Percentiles rank a stretch among this genome's conserved stretches.
These are phyloP conservation scores for Fomes fomentarius DNA, from an alignment of 1,284 basidiomycete genomes.

Conservation along the genomic window DNA sequence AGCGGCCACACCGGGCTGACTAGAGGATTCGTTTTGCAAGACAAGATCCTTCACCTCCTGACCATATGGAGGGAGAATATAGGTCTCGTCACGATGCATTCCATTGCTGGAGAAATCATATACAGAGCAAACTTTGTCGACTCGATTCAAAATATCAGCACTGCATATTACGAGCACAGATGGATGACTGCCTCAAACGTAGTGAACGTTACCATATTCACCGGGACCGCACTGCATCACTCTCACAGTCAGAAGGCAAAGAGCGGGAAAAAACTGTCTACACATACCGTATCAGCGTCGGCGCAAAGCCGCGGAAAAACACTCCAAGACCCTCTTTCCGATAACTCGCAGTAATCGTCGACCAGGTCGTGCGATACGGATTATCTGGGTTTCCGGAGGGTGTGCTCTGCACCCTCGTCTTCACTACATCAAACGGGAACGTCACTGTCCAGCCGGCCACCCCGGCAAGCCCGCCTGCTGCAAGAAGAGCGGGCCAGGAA, in stretches of 20 bases:
- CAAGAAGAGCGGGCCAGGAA: slow-evolving; percentile 63
- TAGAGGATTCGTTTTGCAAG: too few species aligned
- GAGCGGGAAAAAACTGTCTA: background rate
- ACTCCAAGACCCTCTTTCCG: slow-evolving; percentile 65
- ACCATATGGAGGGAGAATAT: too few species aligned
- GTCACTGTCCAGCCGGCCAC: slow-evolving; percentile 73
- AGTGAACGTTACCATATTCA: slow-evolving; percentile 61
- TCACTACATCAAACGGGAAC: slow-evolving; percentile 86
- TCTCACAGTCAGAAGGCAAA: background rate
- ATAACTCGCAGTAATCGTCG: slow-evolving; percentile 65
- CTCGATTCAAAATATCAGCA: too few species aligned
- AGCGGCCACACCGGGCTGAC: too few species aligned
- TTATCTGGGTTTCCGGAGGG: slow-evolving; percentile 57
- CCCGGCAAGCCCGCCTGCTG: slow-evolving; percentile 83
- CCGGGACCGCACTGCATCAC: slow-evolving; percentile 45
- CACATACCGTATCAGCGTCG: slow-evolving; percentile 77
- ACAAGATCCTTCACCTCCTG: too few species aligned
- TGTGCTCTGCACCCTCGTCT: slow-evolving; percentile 79
- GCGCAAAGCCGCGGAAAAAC: slow-evolving; percentile 76
- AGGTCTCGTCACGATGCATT: too few species aligned
- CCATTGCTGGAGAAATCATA: too few species aligned
- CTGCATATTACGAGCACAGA: slow-evolving; percentile 32
- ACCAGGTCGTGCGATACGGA: slow-evolving; percentile 59
- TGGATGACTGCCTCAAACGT: slow-evolving; percentile 53
- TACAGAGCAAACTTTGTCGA: too few species aligned